Percentiles rank a stretch among this genome's conserved stretches.
Conservation (phyloP, 139 green algal species). For the Mesotaenium endlicherianum region DNA sequence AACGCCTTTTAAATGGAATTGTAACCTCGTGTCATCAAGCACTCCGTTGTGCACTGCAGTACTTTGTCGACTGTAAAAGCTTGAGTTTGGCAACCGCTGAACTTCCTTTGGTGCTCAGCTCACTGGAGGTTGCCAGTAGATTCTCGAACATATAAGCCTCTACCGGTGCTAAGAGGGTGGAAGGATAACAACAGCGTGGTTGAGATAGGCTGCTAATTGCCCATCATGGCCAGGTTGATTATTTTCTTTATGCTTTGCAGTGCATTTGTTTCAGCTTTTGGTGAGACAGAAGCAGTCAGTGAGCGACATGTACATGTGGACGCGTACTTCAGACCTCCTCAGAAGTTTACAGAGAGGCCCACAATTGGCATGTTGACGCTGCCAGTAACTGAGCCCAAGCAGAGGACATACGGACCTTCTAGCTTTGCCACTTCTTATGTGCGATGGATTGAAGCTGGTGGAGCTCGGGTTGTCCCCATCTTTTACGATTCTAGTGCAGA, state of each 20-base stretch:
- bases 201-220: too few relatives aligned
- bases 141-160: too few relatives aligned
- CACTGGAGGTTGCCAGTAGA: too few relatives aligned
- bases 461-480: constrained; percentile 48
- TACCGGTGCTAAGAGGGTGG: too few relatives aligned
- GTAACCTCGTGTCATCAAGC: too few relatives aligned
- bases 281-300: too few relatives aligned
- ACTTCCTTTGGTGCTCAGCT: too few relatives aligned
- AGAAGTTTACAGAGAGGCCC: constrained; percentile 29
- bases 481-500: constrained; percentile 43
- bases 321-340: background rate
- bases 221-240: background rate
- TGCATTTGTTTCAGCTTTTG: constrained; percentile 3
- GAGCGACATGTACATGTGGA: background rate
- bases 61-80: too few relatives aligned
- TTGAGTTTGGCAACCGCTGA: too few relatives aligned
- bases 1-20: too few relatives aligned
- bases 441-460: constrained; percentile 51
- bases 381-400: constrained; percentile 38
- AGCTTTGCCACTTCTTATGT: constrained; percentile 47
- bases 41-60: too few relatives aligned
- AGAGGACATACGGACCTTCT: constrained; percentile 23
- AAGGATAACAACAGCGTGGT: too few relatives aligned
- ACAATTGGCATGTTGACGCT: constrained; percentile 48
- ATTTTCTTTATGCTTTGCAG: background rate